Percentiles rank a stretch among this genome's conserved stretches.
These are phyloP conservation scores for Cytospora piceicola DNA, from an alignment of 2,329 filamentous ascomycete genomes.

Conservation along the genomic window DNA sequence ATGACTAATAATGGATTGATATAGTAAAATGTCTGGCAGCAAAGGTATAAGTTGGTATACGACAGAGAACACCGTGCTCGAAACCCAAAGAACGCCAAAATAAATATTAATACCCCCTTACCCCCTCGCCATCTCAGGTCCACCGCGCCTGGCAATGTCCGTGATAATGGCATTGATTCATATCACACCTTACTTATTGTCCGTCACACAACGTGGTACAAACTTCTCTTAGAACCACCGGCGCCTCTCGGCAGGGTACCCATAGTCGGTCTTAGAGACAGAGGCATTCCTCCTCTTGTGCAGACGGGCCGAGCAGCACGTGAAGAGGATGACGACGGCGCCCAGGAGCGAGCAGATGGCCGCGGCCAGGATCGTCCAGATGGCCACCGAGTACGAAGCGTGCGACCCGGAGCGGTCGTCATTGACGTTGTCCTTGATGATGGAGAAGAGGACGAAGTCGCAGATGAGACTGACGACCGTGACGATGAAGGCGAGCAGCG, in stretches of 20 bases:
- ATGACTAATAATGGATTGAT: not conserved
- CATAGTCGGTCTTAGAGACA: conserved; percentile 39
- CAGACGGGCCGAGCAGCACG: conserved; percentile 60
- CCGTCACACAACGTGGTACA: not conserved
- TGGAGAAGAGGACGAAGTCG: conserved; percentile 62
- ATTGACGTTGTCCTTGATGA: conserved; percentile 59
- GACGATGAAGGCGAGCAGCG: conserved; percentile 53
- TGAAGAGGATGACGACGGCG: conserved; percentile 61
- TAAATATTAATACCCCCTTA: not conserved
- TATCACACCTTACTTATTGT: not conserved
- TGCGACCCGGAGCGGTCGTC: conserved; percentile 42
- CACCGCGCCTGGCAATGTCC: conserved; percentile 3
- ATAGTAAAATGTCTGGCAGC: not conserved
- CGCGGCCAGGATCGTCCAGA: conserved; percentile 63
- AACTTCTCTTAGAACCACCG: conserved; percentile 29
- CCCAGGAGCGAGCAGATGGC: conserved; percentile 60
- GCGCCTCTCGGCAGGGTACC: conserved; percentile 31
- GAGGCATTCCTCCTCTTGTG: conserved; percentile 40
- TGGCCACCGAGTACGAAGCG: conserved; percentile 57
- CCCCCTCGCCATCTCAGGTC: not conserved
- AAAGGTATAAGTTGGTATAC: conserved; percentile 21
- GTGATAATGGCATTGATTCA: not conserved
- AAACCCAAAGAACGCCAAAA: conserved; percentile 6
- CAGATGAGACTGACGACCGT: conserved; percentile 53
- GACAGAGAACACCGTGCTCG: conserved; percentile 1